Conservation (phyloP, 208 protist genomes). For the Endotrypanum monterogeii region DNA sequence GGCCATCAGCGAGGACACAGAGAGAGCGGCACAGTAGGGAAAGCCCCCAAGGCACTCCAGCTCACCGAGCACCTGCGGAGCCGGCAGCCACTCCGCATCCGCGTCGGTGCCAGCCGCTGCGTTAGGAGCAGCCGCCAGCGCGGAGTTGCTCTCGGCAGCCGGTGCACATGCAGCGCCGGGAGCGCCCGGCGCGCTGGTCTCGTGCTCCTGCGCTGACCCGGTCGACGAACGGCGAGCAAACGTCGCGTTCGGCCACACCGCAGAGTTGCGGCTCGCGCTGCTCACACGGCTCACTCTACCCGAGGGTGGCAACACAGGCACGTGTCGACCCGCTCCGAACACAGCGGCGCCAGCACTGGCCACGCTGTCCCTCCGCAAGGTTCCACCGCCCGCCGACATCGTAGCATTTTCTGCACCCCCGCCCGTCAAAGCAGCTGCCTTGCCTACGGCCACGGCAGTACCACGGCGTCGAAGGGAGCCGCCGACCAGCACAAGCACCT, state of each 20-base stretch:
- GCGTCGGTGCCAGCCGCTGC: conserved; percentile 4
- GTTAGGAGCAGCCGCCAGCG: neutral
- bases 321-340: neutral
- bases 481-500: conserved; percentile 64
- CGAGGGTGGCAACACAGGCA: neutral
- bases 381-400: neutral
- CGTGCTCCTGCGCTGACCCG: neutral
- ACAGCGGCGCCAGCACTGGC: neutral
- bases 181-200: neutral
- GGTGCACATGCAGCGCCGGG: neutral
- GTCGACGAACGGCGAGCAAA: neutral
- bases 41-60: conserved; percentile 59
- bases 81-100: conserved; percentile 31
- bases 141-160: neutral
- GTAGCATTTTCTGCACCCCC: neutral
- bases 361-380: neutral
- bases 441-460: conserved; percentile 18
- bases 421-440: neutral
- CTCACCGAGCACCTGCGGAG: conserved; percentile 70
- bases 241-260: neutral
- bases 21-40: conserved; percentile 49
- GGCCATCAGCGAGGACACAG: conserved; percentile 44
- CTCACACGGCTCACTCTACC: neutral
- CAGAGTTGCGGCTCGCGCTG: neutral
- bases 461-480: conserved; percentile 38